Evolutionary conservation across 371 early-diverging fungal species (phyloP), one percentile per base, ranked within the genome.

Genomic region (Rhizopus sp.): DNA sequence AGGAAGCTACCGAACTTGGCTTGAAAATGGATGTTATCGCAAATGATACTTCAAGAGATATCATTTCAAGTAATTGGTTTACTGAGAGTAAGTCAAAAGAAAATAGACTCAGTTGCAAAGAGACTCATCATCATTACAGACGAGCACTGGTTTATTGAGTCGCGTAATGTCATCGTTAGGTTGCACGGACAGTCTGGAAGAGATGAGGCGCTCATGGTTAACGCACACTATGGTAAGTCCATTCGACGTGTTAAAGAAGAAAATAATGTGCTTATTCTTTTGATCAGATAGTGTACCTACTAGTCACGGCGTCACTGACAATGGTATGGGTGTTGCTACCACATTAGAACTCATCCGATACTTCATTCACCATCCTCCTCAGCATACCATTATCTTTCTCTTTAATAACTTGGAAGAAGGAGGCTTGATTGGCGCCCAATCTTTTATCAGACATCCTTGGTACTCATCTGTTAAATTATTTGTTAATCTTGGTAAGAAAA

Each of bases 331-430:
- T 32, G 86, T 91, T 4, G 84, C 77, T 3, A 84, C 81, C 10
- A 81, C 82, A 48, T 64, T 95, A 13, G 94, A 93, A 68, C 68
- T 84, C 46, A 53, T 87, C 47, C 81, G 88, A 35, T 87, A 84
- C 42, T 76, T 89, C 60, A 69, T 80, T n/a, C 63, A 63, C 17
- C 73, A 83, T 41, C 87, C 83, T 44, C 77, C 81, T 61, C 67
- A 71, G 47, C 72, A 81, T 54, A 77, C 79, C 12, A 78, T 93
- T 50, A 79, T 96, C 17, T 85, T 96, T 66, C 82, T 91, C 68
- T 89, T 94, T 51, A 93, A 93, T 68, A 91, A 93, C 62, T 88
- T 86, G 34, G 96, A 96, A 64, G 96, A 96, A 69, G 75, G 82
- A 46, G 93, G 91, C 0, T 67, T 91, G 16, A 67, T 85, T 51